Conservation (phyloP, 2,329 filamentous ascomycete genomes). For the Colletotrichum theobromicola region DNA sequence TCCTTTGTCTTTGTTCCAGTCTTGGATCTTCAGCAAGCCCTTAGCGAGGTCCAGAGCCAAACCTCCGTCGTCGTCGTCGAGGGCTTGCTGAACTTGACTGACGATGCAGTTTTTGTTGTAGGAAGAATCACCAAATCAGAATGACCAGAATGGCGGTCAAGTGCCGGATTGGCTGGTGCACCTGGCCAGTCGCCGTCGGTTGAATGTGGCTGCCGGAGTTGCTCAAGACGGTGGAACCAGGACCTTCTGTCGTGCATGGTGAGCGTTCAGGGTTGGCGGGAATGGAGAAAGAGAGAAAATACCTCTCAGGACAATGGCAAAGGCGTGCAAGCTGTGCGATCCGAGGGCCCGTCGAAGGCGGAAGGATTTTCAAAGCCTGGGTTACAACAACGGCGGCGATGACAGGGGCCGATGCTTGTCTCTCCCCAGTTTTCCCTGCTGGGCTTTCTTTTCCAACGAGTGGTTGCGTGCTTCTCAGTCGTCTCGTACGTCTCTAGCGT, state of each 20-base stretch:
- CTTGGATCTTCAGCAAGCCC: neutral
- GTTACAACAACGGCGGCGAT: neutral
- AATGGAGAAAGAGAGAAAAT: neutral
- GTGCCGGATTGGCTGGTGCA: conserved; percentile 8
- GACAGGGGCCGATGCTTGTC: conserved; percentile 1
- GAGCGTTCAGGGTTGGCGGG: neutral
- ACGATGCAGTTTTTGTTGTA: neutral
- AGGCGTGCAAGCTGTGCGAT: conserved; percentile 15
- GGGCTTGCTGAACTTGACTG: neutral
- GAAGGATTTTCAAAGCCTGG: neutral
- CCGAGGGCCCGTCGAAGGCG: neutral
- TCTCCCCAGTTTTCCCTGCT: neutral
- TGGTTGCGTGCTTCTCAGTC: neutral
- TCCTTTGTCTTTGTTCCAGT: neutral
- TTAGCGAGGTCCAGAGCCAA: neutral
- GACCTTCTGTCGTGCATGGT: conserved; percentile 13
- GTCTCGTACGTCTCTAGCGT: conserved; percentile 21
- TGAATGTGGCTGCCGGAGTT: conserved; percentile 12
- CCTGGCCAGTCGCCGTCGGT: neutral
- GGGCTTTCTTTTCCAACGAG: neutral
- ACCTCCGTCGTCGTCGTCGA: neutral
- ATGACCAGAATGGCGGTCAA: conserved; percentile 27
- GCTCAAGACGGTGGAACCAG: neutral
- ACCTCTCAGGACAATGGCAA: conserved; percentile 1
- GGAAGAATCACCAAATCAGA: conserved; percentile 5